A percentile compares a stretch with the other conserved stretches of the same genome.
phyloP scores from a whole-genome alignment of 345 rosid genomes.

The Clarkia xantiana region DNA sequence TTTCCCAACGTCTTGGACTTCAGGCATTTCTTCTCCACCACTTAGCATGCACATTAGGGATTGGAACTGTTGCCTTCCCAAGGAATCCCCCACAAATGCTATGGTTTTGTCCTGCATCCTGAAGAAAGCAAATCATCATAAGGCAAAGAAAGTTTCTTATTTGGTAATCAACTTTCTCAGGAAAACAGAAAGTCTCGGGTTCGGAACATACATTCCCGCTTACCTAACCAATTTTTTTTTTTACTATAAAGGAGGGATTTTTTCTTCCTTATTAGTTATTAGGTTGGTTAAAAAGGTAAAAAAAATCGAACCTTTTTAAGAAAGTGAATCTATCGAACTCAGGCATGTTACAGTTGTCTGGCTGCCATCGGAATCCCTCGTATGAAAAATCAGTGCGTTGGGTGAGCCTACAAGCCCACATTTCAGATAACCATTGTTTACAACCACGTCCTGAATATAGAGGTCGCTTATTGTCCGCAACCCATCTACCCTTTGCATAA shows the following conservation, averaged over 20 bases:
- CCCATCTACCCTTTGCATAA: conserved; percentile 62
- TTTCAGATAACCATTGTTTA: conserved; percentile 54
- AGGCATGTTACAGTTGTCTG: conserved; percentile 49
- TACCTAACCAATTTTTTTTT: too few relatives aligned
- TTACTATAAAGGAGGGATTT: too few relatives aligned
- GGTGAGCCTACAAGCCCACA: conserved; percentile 65
- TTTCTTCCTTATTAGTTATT: too few relatives aligned
- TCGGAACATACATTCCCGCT: too few relatives aligned
- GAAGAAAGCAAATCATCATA: conserved; percentile 6
- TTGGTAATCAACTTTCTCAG: too few relatives aligned
- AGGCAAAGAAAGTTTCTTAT: too few relatives aligned
- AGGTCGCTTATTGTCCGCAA: conserved; percentile 33
- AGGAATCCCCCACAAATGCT: conserved; percentile 79
- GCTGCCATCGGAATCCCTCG: conserved; percentile 69
- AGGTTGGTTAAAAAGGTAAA: neutral
- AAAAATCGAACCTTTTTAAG: conserved; percentile 35
- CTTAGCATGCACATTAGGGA: conserved; percentile 71
- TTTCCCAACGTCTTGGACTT: conserved; percentile 47
- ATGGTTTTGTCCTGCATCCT: conserved; percentile 71
- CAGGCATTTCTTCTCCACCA: conserved; percentile 39
- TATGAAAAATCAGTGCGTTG: conserved; percentile 56
- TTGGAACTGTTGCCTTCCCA: conserved; percentile 67
- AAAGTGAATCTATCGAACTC: conserved; percentile 49
- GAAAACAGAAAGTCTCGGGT: too few relatives aligned
- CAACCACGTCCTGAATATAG: conserved; percentile 52